These are phyloP conservation scores for Limonomyces culmigenus DNA, from an alignment of 1,284 basidiomycete genomes.

Conservation along the genomic window DNA sequence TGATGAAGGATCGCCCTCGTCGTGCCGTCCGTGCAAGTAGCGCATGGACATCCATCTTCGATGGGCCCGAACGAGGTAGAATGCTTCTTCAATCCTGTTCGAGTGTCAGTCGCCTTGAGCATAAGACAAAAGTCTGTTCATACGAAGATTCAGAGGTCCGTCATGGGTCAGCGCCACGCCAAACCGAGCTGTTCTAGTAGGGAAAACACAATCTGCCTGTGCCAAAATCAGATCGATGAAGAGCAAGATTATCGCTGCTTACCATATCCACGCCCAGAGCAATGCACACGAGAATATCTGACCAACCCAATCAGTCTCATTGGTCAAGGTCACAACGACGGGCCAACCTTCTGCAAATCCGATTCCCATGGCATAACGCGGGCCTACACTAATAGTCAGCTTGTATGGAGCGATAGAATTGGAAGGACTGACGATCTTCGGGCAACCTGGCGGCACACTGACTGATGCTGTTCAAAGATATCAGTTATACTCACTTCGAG, in stretches of 20 bases:
- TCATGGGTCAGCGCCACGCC: slow-evolving; percentile 68
- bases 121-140: slow-evolving; percentile 7
- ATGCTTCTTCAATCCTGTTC: slow-evolving; percentile 49
- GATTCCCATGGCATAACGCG: slow-evolving; percentile 77
- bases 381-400: too few relatives aligned
- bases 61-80: slow-evolving; percentile 51
- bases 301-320: slow-evolving; percentile 1
- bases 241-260: slow-evolving; percentile 6
- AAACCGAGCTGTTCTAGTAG: slow-evolving; percentile 74
- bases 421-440: slow-evolving; percentile 58
- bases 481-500: too few relatives aligned
- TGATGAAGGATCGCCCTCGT: slow-evolving; percentile 61
- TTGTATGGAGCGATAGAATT: too few relatives aligned
- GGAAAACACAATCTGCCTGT: slow-evolving; percentile 80
- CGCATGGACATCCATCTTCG: slow-evolving; percentile 62
- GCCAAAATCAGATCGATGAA: slow-evolving; percentile 1
- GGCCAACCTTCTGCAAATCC: slow-evolving; percentile 73
- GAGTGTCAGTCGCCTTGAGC: not conserved
- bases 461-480: slow-evolving; percentile 66
- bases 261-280: slow-evolving; percentile 85
- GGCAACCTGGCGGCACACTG: slow-evolving; percentile 65
- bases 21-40: slow-evolving; percentile 49
- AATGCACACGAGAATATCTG: slow-evolving; percentile 73
- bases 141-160: slow-evolving; percentile 68
- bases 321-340: not conserved